phyloP scores from a whole-genome alignment of 2,329 filamentous ascomycete genomes.

The Cladophialophora carrionii region DNA sequence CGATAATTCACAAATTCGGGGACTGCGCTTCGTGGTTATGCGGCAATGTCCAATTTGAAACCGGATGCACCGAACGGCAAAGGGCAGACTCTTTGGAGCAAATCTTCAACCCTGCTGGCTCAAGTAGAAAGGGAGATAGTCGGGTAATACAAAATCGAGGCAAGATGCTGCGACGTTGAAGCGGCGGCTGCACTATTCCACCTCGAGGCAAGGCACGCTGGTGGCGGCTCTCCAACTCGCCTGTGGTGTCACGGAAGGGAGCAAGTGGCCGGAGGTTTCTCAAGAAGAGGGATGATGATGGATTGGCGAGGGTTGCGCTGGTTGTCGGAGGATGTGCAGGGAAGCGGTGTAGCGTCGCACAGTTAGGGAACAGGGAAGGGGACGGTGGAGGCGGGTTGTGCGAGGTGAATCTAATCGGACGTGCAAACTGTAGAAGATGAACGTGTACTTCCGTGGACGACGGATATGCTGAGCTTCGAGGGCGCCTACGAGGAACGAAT shows the following conservation, averaged over 20 bases:
- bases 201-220: background rate
- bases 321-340: conserved; percentile 13
- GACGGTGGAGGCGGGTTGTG: conserved; percentile 9
- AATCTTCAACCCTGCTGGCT: background rate
- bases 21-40: background rate
- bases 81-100: background rate
- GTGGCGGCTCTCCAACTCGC: background rate
- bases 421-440: conserved; percentile 7
- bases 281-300: background rate
- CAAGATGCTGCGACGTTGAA: conserved; percentile 2
- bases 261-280: conserved; percentile 13
- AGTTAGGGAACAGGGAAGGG: conserved; percentile 6
- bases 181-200: conserved; percentile 9
- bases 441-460: background rate
- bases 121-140: background rate
- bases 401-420: conserved; percentile 6
- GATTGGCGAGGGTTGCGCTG: background rate
- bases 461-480: background rate
- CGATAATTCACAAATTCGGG: background rate
- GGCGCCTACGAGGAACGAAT: background rate
- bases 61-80: conserved; percentile 5
- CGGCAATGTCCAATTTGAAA: background rate
- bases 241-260: background rate
- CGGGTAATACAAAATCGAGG: background rate
- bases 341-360: conserved; percentile 21